Evolutionary conservation across 371 early-diverging fungal species (phyloP).

Genomic region (Lichtheimia ramosa): DNA sequence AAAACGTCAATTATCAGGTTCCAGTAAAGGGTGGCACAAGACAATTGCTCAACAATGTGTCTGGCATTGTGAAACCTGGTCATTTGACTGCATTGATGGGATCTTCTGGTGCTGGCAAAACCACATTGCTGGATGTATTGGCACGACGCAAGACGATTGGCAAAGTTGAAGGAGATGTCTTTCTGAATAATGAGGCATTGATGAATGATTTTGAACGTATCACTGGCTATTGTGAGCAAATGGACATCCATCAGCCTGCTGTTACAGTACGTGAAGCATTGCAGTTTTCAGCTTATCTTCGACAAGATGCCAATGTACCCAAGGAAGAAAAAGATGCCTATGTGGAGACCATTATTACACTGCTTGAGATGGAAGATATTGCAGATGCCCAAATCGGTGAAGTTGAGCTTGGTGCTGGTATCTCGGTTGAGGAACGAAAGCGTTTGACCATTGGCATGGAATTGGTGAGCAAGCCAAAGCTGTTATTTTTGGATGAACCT

Average conservation of each 20-base stretch:
- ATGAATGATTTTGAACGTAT: conserved; percentile 61
- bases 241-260: conserved; percentile 70
- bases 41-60: conserved; percentile 48
- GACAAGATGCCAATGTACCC: conserved; percentile 55
- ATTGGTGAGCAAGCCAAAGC: conserved; percentile 69
- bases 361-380: conserved; percentile 61
- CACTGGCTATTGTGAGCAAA: conserved; percentile 86
- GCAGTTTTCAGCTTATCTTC: conserved; percentile 69
- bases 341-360: conserved; percentile 66
- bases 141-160: conserved; percentile 78
- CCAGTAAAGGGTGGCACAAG: conserved; percentile 47
- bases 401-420: conserved; percentile 45
- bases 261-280: conserved; percentile 64
- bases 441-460: conserved; percentile 73
- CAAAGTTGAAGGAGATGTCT: conserved; percentile 63
- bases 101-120: conserved; percentile 84
- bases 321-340: conserved; percentile 56
- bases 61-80: conserved; percentile 64
- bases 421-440: conserved; percentile 66
- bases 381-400: conserved; percentile 59
- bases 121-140: conserved; percentile 79
- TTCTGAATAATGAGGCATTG: conserved; percentile 52
- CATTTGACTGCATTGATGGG: conserved; percentile 81
- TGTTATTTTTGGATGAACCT: conserved; percentile 85
- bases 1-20: conserved; percentile 48